Conservation (phyloP, 2,329 filamentous ascomycete genomes). For the Colletotrichum spinosum region DNA sequence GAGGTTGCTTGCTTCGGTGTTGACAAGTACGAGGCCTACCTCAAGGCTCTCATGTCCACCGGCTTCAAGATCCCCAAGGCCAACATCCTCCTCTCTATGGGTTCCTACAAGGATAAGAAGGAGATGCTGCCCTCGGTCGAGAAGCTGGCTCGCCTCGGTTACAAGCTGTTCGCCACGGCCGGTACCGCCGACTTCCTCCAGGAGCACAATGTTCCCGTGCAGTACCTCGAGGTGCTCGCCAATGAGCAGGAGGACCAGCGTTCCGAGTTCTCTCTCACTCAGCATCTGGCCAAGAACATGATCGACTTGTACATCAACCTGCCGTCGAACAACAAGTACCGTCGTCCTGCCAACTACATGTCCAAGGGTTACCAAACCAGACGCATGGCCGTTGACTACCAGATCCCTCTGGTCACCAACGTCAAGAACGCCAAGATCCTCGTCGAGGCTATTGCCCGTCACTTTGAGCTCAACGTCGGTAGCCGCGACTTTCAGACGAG, state of each 20-base stretch:
- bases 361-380: slow-evolving; percentile 96
- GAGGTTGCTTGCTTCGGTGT: slow-evolving; percentile 97
- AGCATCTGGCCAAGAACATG: slow-evolving; percentile 96
- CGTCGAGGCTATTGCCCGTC: slow-evolving; percentile 91
- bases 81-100: slow-evolving; percentile 95
- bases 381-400: slow-evolving; percentile 97
- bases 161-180: slow-evolving; percentile 94
- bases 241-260: slow-evolving; percentile 86
- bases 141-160: slow-evolving; percentile 90
- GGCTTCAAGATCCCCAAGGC: slow-evolving; percentile 96
- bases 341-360: slow-evolving; percentile 97
- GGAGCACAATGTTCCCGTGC: slow-evolving; percentile 90
- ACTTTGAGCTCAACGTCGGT: slow-evolving; percentile 86
- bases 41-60: slow-evolving; percentile 95
- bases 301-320: slow-evolving; percentile 99
- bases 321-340: slow-evolving; percentile 98
- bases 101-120: slow-evolving; percentile 97
- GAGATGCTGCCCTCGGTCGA: slow-evolving; percentile 95
- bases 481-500: slow-evolving; percentile 93
- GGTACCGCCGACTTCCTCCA: slow-evolving; percentile 97
- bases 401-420: slow-evolving; percentile 96
- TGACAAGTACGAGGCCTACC: slow-evolving; percentile 97
- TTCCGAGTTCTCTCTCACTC: slow-evolving; percentile 95
- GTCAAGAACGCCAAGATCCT: slow-evolving; percentile 99
- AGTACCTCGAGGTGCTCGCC: slow-evolving; percentile 90